Conservation (phyloP, 176 grass and related monocot species). For the Alopecurus myosuroides region DNA sequence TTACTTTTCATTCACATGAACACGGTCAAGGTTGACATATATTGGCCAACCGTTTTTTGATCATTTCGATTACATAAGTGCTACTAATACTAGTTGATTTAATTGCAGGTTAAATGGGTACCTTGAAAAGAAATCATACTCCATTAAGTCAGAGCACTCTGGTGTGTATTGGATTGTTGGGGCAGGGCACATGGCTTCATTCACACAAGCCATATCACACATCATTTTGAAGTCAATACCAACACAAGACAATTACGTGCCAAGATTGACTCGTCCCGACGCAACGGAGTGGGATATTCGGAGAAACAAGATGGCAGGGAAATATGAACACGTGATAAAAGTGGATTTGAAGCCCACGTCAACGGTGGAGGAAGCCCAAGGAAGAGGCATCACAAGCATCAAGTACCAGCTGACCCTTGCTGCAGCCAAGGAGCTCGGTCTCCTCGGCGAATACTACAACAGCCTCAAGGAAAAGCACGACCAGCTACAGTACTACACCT, state of each 20-base stretch:
- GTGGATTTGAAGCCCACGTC: background rate
- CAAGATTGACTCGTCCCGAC: too few relatives aligned
- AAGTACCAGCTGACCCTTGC: background rate
- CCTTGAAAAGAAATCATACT: too few relatives aligned
- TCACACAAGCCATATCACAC: background rate
- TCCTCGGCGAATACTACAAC: background rate
- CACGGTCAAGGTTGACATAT: too few relatives aligned
- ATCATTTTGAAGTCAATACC: too few relatives aligned
- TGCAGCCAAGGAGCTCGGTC: background rate
- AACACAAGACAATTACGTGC: too few relatives aligned
- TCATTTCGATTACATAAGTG: background rate
- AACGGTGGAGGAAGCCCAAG: background rate
- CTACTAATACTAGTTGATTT: background rate
- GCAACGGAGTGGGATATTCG: too few relatives aligned
- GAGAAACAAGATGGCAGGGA: too few relatives aligned
- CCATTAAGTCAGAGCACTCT: too few relatives aligned
- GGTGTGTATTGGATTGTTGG: background rate
- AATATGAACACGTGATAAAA: background rate
- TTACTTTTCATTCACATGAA: too few relatives aligned
- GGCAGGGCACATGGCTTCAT: background rate
- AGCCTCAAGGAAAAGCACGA: background rate
- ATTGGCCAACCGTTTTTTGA: background rate
- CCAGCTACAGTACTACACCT: background rate
- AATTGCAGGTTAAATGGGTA: constrained; percentile 3
- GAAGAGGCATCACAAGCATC: too few relatives aligned